Percentiles rank a stretch among this genome's conserved stretches.
These are phyloP conservation scores for Penicilliopsis zonata DNA, from an alignment of 495 filamentous ascomycete species.

Conservation along the genomic window DNA sequence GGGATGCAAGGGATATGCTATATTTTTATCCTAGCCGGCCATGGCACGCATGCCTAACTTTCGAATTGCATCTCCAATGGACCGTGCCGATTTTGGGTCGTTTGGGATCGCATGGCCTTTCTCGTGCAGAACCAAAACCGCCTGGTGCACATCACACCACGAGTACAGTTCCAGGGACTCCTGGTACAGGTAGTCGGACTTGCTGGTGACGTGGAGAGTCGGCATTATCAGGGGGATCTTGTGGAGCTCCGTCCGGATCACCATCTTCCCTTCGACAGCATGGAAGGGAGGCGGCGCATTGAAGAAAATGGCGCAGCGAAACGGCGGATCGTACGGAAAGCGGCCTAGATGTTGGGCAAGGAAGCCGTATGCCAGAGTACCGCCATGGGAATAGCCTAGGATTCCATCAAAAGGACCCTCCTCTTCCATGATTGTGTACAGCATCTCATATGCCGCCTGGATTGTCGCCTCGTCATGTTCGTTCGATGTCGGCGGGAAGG, in stretches of 20 bases:
- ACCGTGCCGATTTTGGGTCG: conserved; percentile 14
- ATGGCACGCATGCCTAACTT: conserved; percentile 8
- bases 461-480: no score
- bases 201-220: conserved; percentile 17
- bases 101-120: conserved; percentile 22
- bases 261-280: no score
- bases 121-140: conserved; percentile 16
- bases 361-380: conserved; percentile 19
- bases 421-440: no score
- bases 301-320: conserved; percentile 27
- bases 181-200: conserved; percentile 12
- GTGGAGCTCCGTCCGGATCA: conserved; percentile 12
- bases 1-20: not conserved
- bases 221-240: conserved; percentile 15
- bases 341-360: conserved; percentile 20
- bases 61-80: conserved; percentile 14
- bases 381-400: conserved; percentile 27
- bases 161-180: conserved; percentile 17
- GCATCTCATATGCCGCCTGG: no score
- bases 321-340: conserved; percentile 10
- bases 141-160: conserved; percentile 9
- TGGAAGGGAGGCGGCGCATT: conserved; percentile 21
- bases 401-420: conserved; percentile 28
- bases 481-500: conserved; percentile 16
- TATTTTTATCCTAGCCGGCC: not conserved